Percentiles rank a stretch among this genome's conserved stretches.
phyloP scores from a whole-genome alignment of 208 protist species.

The Leishmania amazonensis region DNA sequence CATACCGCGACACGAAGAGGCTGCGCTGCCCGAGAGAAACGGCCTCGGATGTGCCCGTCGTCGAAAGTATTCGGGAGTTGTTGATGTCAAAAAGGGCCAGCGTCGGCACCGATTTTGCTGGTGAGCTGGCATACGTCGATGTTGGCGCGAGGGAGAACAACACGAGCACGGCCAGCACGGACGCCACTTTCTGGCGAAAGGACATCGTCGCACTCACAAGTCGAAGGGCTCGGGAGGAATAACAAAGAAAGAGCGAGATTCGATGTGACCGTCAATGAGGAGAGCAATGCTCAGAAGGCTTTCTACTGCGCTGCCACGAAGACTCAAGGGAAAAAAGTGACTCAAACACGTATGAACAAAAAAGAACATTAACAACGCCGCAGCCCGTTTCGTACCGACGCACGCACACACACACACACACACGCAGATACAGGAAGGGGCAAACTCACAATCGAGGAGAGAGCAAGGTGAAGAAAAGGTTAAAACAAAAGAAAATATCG shows the following conservation, averaged over 20 bases:
- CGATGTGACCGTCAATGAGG: not conserved
- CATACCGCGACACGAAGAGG: constrained; percentile 19
- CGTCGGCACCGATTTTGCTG: not conserved
- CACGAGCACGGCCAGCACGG: not conserved
- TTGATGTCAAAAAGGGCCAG: constrained; percentile 33
- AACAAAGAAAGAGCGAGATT: not conserved
- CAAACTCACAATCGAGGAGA: not conserved
- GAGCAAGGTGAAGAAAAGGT: not conserved
- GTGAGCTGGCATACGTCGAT: not conserved
- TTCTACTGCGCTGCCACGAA: not conserved
- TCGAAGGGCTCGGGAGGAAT: not conserved
- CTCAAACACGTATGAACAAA: not conserved
- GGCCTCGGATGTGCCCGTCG: not conserved
- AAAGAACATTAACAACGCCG: not conserved
- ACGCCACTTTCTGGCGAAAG: not conserved
- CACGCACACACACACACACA: not conserved
- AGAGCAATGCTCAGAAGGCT: not conserved
- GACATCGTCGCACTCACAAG: not conserved
- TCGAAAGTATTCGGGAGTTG: constrained; percentile 17
- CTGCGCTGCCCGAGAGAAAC: constrained; percentile 23
- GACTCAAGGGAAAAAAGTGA: not conserved
- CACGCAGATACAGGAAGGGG: not conserved
- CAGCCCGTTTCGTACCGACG: not conserved
- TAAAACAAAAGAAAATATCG: not conserved
- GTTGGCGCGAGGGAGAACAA: not conserved